A percentile compares a stretch with the other conserved stretches of the same genome.
These are phyloP conservation scores for Cyclanthera cordifolia DNA, from an alignment of 306 rosid genomes.

Conservation along the genomic window DNA sequence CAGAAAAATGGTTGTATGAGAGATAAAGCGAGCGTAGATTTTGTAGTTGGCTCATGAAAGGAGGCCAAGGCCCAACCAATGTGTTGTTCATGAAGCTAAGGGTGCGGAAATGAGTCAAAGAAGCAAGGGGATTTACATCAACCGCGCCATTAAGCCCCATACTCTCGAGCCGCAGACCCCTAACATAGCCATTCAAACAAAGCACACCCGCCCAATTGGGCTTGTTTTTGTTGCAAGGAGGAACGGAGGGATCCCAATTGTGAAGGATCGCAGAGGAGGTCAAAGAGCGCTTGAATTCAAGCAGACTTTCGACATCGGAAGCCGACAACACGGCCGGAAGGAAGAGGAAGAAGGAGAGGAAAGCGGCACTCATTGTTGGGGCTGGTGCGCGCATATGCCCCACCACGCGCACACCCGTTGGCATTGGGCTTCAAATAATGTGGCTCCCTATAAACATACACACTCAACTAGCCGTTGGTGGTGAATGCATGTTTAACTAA, in stretches of 20 bases:
- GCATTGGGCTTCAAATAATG: conserved; percentile 3
- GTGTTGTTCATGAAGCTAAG: conserved; percentile 75
- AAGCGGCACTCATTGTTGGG: conserved; percentile 23
- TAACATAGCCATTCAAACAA: conserved; percentile 36
- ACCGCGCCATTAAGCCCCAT: conserved; percentile 52
- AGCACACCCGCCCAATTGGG: conserved; percentile 55
- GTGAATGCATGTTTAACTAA: too few species aligned
- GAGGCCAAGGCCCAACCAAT: conserved; percentile 54
- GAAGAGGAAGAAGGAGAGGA: neutral
- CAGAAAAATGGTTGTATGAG: conserved; percentile 61
- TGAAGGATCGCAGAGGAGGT: conserved; percentile 19
- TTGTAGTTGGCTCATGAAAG: conserved; percentile 22
- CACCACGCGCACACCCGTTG: conserved; percentile 75
- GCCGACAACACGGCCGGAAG: neutral
- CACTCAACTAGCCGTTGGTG: neutral
- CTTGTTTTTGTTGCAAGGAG: conserved; percentile 38
- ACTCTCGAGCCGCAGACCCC: conserved; percentile 56
- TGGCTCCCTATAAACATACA: neutral
- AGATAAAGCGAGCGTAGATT: conserved; percentile 40
- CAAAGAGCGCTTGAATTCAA: conserved; percentile 42
- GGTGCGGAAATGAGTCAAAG: conserved; percentile 27
- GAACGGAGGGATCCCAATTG: conserved; percentile 40
- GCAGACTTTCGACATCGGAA: conserved; percentile 34
- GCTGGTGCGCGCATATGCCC: conserved; percentile 77
- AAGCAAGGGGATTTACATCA: conserved; percentile 26